Evolutionary conservation across 2,329 filamentous ascomycete species (phyloP), one percentile per base, ranked within the genome.

Genomic region (Gnomoniopsis sp.): DNA sequence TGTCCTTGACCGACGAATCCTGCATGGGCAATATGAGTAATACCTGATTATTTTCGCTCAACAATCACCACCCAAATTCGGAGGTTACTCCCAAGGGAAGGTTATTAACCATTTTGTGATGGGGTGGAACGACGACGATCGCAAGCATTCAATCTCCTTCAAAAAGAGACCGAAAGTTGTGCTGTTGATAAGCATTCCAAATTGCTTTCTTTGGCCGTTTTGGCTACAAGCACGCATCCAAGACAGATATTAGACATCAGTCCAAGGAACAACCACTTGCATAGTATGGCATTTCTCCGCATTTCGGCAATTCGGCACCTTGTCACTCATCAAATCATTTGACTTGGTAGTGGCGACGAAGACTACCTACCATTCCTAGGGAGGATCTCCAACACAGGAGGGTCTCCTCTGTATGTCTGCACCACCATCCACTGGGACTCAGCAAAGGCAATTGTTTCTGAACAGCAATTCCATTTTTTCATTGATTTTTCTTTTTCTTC

Each of bases 391-490:
- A n/a, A n/a, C n/a, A n/a, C n/a, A n/a, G n/a, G n/a, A n/a, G n/a
- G n/a, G n/a, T n/a, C n/a, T 47, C 21, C 19, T 26, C 23, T 11
- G 44, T 10, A 23, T 6, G 10, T 23, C 19, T 23, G n/a, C 44
- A 47, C 44, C 10, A 47, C 43, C 43, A 19, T n/a, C 19, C n/a
- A 19, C 41, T 19, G 3, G 8, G 6, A 3, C 44, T 38, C 30
- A 12, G 15, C 30, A 15, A 12, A 15, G 15, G 14, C 12, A 3
- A 21, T 6, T 38, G 12, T 26, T 50, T n/a, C 30, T 49, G 38
- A 59, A 50, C 55, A 2, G 47, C 49, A 59, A 53, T 55, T 33
- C 52, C 33, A 46, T 49, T n/a, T 55, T 53, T 58, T 30, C 26
- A 4, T 30, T 30, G 4, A 4, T 30, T 23, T 46, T 49, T 50